Evolutionary conservation across 1,139 yeast species (phyloP), one percentile per base, ranked within the genome.

Genomic region (Candida sp.): DNA sequence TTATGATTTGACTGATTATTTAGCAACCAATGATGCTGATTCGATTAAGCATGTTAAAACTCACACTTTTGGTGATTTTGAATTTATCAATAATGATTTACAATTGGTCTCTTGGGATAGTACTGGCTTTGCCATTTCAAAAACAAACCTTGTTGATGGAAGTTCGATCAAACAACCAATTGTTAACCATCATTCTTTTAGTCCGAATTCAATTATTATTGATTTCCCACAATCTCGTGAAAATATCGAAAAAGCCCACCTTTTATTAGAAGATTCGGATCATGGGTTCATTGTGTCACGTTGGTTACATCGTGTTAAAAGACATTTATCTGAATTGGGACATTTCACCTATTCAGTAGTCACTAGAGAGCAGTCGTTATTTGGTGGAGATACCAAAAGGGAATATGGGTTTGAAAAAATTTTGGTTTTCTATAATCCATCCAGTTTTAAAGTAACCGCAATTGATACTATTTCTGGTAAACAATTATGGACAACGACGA

Each of bases 301-400:
- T 29, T 67, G 71, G 70, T 25, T 64, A 6, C 55, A 53, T 35
- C 57, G 77, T 52, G 48, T 58, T 21, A 50, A 52, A 37, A 60
- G 73, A 45, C 78, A 73, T 45, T 60, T 70, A 50, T 45, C 55
- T 9, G 73, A 68, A 40, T 52, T 73, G 22, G 75, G 75, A 1
- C 56, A 48, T 40, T 64, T 54, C 38, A 44, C 58, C 4, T 49
- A 57, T 1, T 50, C 61, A 4, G 32, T 41, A 11, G 44, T 46
- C 5, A 36, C 46, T 15, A 43, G 43, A 5, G 35, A 32, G 3
- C 30, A 45, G 29, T 15, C 39, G 8, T 5, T 19, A 4, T 27
- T 21, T 22, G 30, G 22, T 15, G 11, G 5, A 5, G 30, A 29
- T 8, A 12, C 9, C 12, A 54, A 55, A 5, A 63, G 60, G 36